Evolutionary conservation across 164 flowering plant species (phyloP), one percentile per base, ranked within the genome.

Genomic region (Sextonia rubra): DNA sequence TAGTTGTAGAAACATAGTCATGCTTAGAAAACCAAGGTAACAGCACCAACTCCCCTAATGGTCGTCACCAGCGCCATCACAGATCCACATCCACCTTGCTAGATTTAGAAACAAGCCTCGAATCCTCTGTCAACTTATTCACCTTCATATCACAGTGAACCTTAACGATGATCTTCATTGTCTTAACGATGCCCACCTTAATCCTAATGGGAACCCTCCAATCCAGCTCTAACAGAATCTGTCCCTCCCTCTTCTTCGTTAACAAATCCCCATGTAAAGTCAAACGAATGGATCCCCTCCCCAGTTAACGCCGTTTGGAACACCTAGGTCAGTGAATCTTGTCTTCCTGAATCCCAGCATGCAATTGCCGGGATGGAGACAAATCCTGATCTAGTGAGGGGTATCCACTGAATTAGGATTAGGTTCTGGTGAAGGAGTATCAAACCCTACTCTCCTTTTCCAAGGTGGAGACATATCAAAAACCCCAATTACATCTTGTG

Each of bases 201-300:
- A 96, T 49, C 82, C 74, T 87, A 12, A 93, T 90, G n/a, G 99
- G 98, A 4, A 78, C 87, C 44, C 74, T 81, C n/a, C 88, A 0
- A 60, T 69, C 77, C 80, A 95, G 4, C 64, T 14, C 68, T 20
- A 95, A 79, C 80, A 92, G 90, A 70, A 93, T 85, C 69, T 68
- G 67, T 52, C 88, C 80, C 2, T 15, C 18, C 14, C 20, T 76
- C 77, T 79, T 78, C 47, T 69, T 77, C 0, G 70, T 79, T 22
- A 37, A 61, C 48, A 93, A 24, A 66, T 55, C 63, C 47, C 23
- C 62, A 71, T 23, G 70, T 73, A 23, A 72, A 30, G 30, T 72
- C 73, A 20, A 86, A 74, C 68, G 90, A 48, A 17, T 73, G 75
- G 2, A 90, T 69, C 7, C 72, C 83, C 0, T 82, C 60, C 0